Percentiles rank a stretch among this genome's conserved stretches.
phyloP scores from a whole-genome alignment of 2,329 filamentous ascomycete genomes.

The Colletotrichum lini region DNA sequence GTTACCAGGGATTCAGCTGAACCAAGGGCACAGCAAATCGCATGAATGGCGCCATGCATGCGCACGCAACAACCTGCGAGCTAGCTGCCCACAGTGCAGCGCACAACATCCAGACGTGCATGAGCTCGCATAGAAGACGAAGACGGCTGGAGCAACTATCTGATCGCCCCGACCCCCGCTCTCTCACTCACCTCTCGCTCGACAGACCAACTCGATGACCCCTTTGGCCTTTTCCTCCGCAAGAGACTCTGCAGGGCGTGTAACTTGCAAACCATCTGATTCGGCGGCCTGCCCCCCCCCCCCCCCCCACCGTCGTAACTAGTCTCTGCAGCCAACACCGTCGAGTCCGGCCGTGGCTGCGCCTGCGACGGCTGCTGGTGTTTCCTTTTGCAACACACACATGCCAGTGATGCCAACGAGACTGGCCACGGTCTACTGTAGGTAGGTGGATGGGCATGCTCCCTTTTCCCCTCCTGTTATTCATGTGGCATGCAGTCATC shows the following conservation, averaged over 20 bases:
- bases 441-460: not conserved
- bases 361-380: slow-evolving; percentile 27
- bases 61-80: slow-evolving; percentile 28
- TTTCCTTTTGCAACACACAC: slow-evolving; percentile 31
- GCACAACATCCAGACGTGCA: slow-evolving; percentile 38
- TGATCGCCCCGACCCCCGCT: slow-evolving; percentile 7
- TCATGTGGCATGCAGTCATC: slow-evolving; percentile 33
- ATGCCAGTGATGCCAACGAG: slow-evolving; percentile 15
- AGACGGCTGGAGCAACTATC: slow-evolving; percentile 19
- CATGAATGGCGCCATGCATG: slow-evolving; percentile 42
- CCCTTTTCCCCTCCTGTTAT: slow-evolving; percentile 13
- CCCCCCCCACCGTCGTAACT: slow-evolving; percentile 23
- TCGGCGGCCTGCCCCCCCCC: slow-evolving; percentile 20
- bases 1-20: not conserved
- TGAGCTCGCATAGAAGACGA: slow-evolving; percentile 30
- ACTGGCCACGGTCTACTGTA: slow-evolving; percentile 1
- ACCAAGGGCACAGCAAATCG: slow-evolving; percentile 18
- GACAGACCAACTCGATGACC: not conserved
- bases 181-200: slow-evolving; percentile 4
- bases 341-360: not conserved
- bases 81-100: slow-evolving; percentile 24
- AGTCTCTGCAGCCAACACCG: slow-evolving; percentile 26
- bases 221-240: not conserved
- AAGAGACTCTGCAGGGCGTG: not conserved
- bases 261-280: not conserved